phyloP scores from a whole-genome alignment of 768 basidiomycete genomes.

The Lentinula detonsa region DNA sequence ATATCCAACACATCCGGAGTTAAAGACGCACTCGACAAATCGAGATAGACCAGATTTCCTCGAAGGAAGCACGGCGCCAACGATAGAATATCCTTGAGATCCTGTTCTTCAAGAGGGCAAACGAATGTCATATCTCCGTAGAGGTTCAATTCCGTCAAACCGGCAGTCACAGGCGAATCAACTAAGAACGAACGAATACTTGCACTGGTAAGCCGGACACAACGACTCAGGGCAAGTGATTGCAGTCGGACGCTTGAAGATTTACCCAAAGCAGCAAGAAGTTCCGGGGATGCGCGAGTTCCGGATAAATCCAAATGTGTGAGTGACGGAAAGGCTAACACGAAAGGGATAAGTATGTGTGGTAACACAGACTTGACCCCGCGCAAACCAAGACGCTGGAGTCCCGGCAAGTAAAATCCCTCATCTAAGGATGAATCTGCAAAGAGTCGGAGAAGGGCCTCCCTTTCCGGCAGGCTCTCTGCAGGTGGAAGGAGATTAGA shows the following conservation, averaged over 20 bases:
- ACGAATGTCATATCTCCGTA: conserved; percentile 86
- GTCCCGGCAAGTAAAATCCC: conserved; percentile 55
- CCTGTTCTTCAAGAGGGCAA: conserved; percentile 59
- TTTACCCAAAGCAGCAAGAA: conserved; percentile 60
- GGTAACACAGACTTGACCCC: conserved; percentile 76
- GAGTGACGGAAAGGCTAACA: conserved; percentile 77
- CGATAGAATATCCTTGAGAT: conserved; percentile 62
- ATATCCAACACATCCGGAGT: conserved; percentile 47
- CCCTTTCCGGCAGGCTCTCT: conserved; percentile 13
- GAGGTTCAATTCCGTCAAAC: conserved; percentile 74
- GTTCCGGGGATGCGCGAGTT: conserved; percentile 74
- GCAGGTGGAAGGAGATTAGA: conserved; percentile 46
- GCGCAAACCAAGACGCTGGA: conserved; percentile 75
- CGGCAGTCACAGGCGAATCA: conserved; percentile 53
- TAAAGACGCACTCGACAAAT: conserved; percentile 80
- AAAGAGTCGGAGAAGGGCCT: neutral
- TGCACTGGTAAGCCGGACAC: conserved; percentile 75
- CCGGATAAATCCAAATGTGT: conserved; percentile 90
- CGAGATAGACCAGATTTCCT: conserved; percentile 78
- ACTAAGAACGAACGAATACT: conserved; percentile 72
- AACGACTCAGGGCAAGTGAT: conserved; percentile 81
- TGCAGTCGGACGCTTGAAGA: conserved; percentile 63
- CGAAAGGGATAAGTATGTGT: conserved; percentile 62
- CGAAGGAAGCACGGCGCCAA: conserved; percentile 74
- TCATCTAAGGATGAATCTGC: conserved; percentile 31